Evolutionary conservation across 1,284 basidiomycete genomes (phyloP).

Genomic region (Ceratobasidium sp.): DNA sequence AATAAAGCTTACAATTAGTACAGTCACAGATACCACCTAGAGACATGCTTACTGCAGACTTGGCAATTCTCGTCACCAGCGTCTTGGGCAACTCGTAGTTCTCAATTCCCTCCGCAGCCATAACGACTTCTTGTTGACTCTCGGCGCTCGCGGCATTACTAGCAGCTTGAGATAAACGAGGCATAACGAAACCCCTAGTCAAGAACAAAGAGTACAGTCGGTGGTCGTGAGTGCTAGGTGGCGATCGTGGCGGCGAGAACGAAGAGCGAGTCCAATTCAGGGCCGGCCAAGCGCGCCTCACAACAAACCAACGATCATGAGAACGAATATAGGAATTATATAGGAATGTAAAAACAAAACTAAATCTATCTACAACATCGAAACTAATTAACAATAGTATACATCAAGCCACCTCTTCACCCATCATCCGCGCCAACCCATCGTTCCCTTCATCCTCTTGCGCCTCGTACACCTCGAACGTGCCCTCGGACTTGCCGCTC

Average conservation of each 20-base stretch:
- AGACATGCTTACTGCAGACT: constrained; percentile 59
- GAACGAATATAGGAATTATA: background rate
- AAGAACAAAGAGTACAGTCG: background rate
- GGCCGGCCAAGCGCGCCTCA: background rate
- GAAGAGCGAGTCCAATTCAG: background rate
- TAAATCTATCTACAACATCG: background rate
- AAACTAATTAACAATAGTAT: constrained; percentile 18
- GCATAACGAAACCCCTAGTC: background rate
- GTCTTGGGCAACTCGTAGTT: constrained; percentile 86
- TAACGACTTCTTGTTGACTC: constrained; percentile 72
- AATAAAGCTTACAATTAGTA: background rate
- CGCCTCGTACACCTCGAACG: constrained; percentile 85
- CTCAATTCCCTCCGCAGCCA: constrained; percentile 74
- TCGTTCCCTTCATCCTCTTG: constrained; percentile 73
- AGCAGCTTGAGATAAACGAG: constrained; percentile 30
- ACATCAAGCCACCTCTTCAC: constrained; percentile 50
- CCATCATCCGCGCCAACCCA: constrained; percentile 72
- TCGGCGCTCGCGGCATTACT: constrained; percentile 54
- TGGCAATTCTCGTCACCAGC: constrained; percentile 81
- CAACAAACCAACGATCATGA: background rate
- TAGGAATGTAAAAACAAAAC: background rate
- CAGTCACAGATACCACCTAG: background rate
- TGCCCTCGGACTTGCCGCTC: constrained; percentile 57
- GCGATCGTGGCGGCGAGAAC: background rate
- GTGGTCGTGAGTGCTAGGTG: background rate